These are phyloP conservation scores for Fraxinus pennsylvanica DNA, from an alignment of 257 asterid genomes.

Conservation along the genomic window DNA sequence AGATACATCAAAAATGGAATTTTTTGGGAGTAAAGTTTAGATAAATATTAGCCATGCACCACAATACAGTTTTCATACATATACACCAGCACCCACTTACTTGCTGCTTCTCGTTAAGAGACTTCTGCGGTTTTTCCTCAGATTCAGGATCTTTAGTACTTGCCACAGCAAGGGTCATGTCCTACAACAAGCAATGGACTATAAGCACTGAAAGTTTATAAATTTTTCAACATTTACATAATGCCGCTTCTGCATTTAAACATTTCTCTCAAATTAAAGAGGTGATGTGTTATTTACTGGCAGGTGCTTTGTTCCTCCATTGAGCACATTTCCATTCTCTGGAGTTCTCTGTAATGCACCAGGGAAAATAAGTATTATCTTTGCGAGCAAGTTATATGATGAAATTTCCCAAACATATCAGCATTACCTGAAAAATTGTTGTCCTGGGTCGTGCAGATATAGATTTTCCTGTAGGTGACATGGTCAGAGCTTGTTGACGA, in stretches of 20 bases:
- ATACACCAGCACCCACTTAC: constrained; percentile 41
- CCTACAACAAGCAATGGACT: constrained; percentile 51
- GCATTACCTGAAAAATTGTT: constrained; percentile 69
- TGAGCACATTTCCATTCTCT: constrained; percentile 63
- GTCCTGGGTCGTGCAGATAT: constrained; percentile 73
- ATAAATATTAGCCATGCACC: background rate
- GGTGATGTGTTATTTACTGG: constrained; percentile 40
- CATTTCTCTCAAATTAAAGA: background rate
- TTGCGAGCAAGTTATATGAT: constrained; percentile 21
- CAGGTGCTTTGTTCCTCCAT: constrained; percentile 62
- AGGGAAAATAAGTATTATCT: constrained; percentile 31
- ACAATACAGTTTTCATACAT: constrained; percentile 9
- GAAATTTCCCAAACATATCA: constrained; percentile 15
- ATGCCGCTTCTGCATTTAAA: background rate
- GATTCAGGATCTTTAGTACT: constrained; percentile 79
- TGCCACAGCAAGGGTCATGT: constrained; percentile 49
- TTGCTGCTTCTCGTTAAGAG: constrained; percentile 90
- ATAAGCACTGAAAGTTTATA: constrained; percentile 16
- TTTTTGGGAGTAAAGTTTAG: background rate
- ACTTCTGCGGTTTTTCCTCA: constrained; percentile 92
- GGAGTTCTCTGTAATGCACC: constrained; percentile 73
- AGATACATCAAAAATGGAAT: background rate
- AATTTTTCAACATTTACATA: constrained; percentile 4
- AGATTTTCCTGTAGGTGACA: constrained; percentile 91
- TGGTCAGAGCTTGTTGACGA: constrained; percentile 92